These are phyloP conservation scores for Hyphodiscus hymeniophilus DNA, from an alignment of 495 filamentous ascomycete species.

Conservation along the genomic window DNA sequence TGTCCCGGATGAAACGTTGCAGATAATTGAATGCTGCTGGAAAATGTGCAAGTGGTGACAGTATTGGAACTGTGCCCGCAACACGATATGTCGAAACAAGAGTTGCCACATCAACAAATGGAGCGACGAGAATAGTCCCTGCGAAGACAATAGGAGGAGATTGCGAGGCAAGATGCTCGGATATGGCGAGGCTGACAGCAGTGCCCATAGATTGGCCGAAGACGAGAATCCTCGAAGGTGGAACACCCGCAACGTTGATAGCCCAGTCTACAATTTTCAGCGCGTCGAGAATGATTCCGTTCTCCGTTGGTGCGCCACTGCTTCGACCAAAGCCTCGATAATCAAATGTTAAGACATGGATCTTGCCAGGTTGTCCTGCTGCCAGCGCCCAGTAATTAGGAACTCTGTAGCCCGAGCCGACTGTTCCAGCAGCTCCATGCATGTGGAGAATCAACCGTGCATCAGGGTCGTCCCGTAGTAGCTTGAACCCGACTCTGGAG, in stretches of 20 bases:
- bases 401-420: slow-evolving; percentile 51
- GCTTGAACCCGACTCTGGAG: slow-evolving; percentile 41
- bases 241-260: slow-evolving; percentile 52
- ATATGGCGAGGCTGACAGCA: slow-evolving; percentile 66
- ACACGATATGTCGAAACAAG: slow-evolving; percentile 53
- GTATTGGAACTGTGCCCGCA: slow-evolving; percentile 67
- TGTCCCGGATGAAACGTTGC: no score
- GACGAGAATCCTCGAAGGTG: slow-evolving; percentile 64
- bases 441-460: slow-evolving; percentile 49
- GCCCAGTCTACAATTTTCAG: slow-evolving; percentile 62
- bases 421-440: slow-evolving; percentile 44
- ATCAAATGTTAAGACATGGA: slow-evolving; percentile 62
- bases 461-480: slow-evolving; percentile 52
- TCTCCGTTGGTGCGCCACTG: slow-evolving; percentile 69
- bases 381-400: slow-evolving; percentile 55
- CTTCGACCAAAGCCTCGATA: slow-evolving; percentile 85
- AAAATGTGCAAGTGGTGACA: slow-evolving; percentile 31
- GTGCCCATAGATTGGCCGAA: slow-evolving; percentile 84
- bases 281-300: slow-evolving; percentile 72
- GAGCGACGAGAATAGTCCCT: slow-evolving; percentile 67
- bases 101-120: slow-evolving; percentile 64
- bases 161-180: slow-evolving; percentile 49
- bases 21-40: no score
- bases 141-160: slow-evolving; percentile 41
- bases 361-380: slow-evolving; percentile 41